Conservation (phyloP, 768 basidiomycete species). For the Rhodotorula babjevae region DNA sequence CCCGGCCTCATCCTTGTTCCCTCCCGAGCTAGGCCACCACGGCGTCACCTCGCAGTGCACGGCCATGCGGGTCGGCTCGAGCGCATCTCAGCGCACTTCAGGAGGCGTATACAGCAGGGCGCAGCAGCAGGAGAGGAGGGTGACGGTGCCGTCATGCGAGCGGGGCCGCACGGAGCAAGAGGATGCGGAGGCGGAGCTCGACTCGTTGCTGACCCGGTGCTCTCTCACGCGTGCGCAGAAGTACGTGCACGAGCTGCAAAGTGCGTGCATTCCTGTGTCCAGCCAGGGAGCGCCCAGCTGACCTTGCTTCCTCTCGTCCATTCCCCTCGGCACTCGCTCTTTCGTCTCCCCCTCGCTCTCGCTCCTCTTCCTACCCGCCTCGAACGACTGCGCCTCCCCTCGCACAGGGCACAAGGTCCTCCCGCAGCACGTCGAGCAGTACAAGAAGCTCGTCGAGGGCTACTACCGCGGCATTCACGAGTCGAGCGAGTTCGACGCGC, state of each 20-base stretch:
- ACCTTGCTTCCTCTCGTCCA: background rate
- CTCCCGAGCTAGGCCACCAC: no score
- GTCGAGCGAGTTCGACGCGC: constrained; percentile 68
- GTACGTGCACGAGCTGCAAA: constrained; percentile 84
- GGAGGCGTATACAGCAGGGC: no score
- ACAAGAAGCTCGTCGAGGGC: constrained; percentile 78
- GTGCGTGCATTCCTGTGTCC: constrained; percentile 48
- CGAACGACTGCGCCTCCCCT: background rate
- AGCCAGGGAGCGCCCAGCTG: background rate
- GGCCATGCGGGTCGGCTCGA: background rate
- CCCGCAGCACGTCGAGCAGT: constrained; percentile 72
- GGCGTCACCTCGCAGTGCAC: rapidly evolving
- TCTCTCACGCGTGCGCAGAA: constrained; percentile 57
- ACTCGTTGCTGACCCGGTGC: background rate
- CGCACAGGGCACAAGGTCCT: constrained; percentile 74
- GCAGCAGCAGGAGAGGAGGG: no score
- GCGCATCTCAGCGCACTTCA: background rate
- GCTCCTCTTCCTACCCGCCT: constrained; percentile 9
- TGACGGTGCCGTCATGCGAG: background rate
- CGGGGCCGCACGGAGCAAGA: background rate
- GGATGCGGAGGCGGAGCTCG: background rate
- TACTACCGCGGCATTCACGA: constrained; percentile 78
- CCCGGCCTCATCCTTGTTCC: background rate
- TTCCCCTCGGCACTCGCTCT: background rate
- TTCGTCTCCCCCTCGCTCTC: background rate